Evolutionary conservation across 352 stramenopile genomes (phyloP).

Genomic region (Phytophthora quininea): DNA sequence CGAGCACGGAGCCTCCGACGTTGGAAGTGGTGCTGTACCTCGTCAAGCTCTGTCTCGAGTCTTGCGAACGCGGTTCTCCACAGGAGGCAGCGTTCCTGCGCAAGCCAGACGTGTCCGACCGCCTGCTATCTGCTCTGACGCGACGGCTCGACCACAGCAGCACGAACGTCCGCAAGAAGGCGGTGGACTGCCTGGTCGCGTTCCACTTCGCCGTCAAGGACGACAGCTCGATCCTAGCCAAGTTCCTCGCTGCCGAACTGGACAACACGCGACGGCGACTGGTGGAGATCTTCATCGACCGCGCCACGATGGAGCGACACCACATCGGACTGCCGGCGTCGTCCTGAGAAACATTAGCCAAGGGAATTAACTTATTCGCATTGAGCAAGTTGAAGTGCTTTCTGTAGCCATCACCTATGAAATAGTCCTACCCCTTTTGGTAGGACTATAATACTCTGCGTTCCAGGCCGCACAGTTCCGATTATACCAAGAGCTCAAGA

Average conservation of each 20-base stretch:
- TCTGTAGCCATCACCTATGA: too few relatives aligned
- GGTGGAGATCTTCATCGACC: constrained; percentile 81
- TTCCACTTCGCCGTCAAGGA: constrained; percentile 64
- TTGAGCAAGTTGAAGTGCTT: not conserved
- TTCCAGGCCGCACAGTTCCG: not conserved
- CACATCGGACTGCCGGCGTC: constrained; percentile 22
- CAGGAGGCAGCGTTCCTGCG: constrained; percentile 37
- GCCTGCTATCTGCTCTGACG: constrained; percentile 42
- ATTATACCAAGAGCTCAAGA: not conserved
- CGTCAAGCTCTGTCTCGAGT: constrained; percentile 49
- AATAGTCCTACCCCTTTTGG: too few relatives aligned
- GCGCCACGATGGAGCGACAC: constrained; percentile 50
- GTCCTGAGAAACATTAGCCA: not conserved
- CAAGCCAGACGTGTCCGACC: constrained; percentile 34
- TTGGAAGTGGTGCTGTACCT: constrained; percentile 61
- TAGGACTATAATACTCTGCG: not conserved
- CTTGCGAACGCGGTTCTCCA: constrained; percentile 28
- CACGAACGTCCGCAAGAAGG: constrained; percentile 70
- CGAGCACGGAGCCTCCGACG: constrained; percentile 40
- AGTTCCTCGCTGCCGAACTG: constrained; percentile 55
- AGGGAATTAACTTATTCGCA: not conserved
- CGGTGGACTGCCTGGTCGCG: constrained; percentile 70
- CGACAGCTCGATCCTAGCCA: constrained; percentile 44
- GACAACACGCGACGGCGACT: constrained; percentile 60
- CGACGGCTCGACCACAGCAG: constrained; percentile 51